phyloP scores from a whole-genome alignment of 768 basidiomycete genomes.

The Tylopilus plumbeoviolaceoides region DNA sequence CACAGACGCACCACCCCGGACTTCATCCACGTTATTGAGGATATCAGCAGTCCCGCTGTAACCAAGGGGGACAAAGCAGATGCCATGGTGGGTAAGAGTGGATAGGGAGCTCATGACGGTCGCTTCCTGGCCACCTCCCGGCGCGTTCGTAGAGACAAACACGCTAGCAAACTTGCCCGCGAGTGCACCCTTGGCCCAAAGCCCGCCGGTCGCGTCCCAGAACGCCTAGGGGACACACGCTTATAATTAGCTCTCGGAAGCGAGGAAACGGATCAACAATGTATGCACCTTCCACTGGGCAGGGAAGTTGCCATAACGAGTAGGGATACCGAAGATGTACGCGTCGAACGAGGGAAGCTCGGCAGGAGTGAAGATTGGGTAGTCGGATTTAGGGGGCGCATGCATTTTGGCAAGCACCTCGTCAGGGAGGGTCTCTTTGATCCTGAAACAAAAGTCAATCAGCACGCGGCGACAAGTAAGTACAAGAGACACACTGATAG shows the following conservation, averaged over 20 bases:
- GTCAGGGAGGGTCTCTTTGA: conserved; percentile 72
- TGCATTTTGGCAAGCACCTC: conserved; percentile 67
- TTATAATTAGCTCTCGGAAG: neutral
- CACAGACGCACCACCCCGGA: conserved; percentile 52
- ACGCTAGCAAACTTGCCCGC: conserved; percentile 69
- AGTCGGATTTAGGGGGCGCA: conserved; percentile 64
- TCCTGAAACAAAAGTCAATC: conserved; percentile 34
- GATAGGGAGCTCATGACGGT: conserved; percentile 50
- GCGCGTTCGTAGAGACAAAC: conserved; percentile 67
- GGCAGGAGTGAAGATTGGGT: conserved; percentile 31
- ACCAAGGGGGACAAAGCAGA: conserved; percentile 68
- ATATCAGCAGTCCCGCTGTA: conserved; percentile 46
- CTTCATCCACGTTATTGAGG: conserved; percentile 42
- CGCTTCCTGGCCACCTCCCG: conserved; percentile 74
- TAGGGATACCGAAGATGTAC: conserved; percentile 41
- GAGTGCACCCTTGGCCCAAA: conserved; percentile 59
- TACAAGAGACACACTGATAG: conserved; percentile 44
- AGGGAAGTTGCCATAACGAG: conserved; percentile 44
- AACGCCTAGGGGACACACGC: conserved; percentile 37
- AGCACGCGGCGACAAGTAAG: conserved; percentile 22
- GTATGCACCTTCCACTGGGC: conserved; percentile 56
- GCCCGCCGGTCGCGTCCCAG: conserved; percentile 69
- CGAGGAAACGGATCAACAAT: conserved; percentile 2
- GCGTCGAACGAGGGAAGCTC: conserved; percentile 30
- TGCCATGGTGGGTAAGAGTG: conserved; percentile 69